Evolutionary conservation across 257 asterid species (phyloP).

Genomic region (Solanum pimpinellifolium): DNA sequence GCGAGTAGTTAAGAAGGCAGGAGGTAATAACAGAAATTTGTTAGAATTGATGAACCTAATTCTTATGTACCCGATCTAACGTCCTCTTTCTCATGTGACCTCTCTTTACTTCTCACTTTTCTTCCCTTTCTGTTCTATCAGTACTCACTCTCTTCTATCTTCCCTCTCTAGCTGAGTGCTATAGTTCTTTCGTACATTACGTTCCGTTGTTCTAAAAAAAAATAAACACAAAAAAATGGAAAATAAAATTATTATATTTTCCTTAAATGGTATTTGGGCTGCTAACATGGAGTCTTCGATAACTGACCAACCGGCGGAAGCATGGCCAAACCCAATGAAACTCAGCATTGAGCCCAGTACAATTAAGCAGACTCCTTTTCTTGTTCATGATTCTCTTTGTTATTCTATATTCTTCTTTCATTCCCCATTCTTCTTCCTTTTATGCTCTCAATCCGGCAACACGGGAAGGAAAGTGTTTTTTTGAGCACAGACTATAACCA

Average conservation of each 20-base stretch:
- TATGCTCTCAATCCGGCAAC: background rate
- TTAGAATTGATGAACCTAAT: background rate
- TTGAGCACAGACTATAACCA: background rate
- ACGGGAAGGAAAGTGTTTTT: background rate
- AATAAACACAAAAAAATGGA: background rate
- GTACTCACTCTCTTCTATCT: background rate
- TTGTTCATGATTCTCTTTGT: background rate
- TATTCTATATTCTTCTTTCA: background rate
- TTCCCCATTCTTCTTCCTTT: background rate
- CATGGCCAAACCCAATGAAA: background rate
- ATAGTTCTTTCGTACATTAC: background rate
- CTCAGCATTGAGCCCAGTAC: background rate
- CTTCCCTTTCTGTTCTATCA: background rate
- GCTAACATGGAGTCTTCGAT: background rate
- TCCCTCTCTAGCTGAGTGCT: background rate
- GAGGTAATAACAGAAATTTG: background rate
- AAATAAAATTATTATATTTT: background rate
- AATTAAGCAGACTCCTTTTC: background rate
- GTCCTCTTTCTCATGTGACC: background rate
- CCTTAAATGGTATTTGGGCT: background rate
- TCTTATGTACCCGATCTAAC: background rate
- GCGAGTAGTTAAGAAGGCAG: background rate
- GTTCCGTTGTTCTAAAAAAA: background rate
- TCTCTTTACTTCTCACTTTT: background rate
- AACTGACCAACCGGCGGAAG: background rate